Evolutionary conservation across 768 basidiomycete species (phyloP).

Genomic region (Amanita muscaria): DNA sequence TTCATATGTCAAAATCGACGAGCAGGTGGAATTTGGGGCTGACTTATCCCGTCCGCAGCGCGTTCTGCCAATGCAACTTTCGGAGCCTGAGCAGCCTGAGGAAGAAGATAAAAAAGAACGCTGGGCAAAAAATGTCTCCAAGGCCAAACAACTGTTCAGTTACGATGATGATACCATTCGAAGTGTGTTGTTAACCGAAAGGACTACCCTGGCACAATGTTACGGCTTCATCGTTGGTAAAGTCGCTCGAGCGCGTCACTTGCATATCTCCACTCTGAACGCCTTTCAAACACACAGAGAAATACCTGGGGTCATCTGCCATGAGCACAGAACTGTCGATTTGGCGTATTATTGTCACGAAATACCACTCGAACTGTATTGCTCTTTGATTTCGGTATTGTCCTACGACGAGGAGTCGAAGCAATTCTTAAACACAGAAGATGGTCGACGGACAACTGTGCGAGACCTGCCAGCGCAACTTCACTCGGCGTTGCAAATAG

Average conservation of each 20-base stretch:
- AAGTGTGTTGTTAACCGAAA: conserved; percentile 59
- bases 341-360: conserved; percentile 55
- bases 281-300: conserved; percentile 32
- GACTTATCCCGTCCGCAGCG: conserved; percentile 21
- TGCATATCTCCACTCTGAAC: conserved; percentile 49
- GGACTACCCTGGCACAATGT: conserved; percentile 58
- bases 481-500: conserved; percentile 44
- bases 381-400: conserved; percentile 51
- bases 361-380: conserved; percentile 56
- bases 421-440: conserved; percentile 37
- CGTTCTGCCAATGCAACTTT: conserved; percentile 34
- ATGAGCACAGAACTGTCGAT: conserved; percentile 47
- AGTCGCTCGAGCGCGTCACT: conserved; percentile 49
- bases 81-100: conserved; percentile 37
- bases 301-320: conserved; percentile 41
- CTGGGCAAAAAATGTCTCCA: conserved; percentile 35
- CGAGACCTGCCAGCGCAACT: conserved; percentile 45
- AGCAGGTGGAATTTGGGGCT: conserved; percentile 48
- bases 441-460: conserved; percentile 40
- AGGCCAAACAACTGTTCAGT: conserved; percentile 44
- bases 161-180: conserved; percentile 46
- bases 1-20: conserved; percentile 42
- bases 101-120: conserved; percentile 32
- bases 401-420: conserved; percentile 49
- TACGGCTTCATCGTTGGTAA: conserved; percentile 72